A percentile compares a stretch with the other conserved stretches of the same genome.
Evolutionary conservation across 371 early-diverging fungal species (phyloP).

Genomic region (Choanephora cucurbitarum): DNA sequence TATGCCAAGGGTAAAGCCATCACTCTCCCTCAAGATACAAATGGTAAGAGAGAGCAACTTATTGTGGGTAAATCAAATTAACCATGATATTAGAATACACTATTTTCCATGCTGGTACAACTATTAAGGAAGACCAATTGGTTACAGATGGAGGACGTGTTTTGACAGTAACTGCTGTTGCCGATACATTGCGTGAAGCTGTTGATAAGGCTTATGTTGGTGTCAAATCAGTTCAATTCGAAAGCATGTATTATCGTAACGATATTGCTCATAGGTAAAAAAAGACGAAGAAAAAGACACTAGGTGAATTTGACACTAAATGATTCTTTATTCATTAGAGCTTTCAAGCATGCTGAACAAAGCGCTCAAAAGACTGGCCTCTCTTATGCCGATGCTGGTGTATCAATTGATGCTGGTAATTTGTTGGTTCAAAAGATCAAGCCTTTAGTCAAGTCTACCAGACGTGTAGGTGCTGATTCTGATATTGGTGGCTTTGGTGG

Average conservation of each 20-base stretch:
- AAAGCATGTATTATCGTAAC: constrained; percentile 80
- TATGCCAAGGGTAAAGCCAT: constrained; percentile 86
- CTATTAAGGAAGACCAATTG: constrained; percentile 52
- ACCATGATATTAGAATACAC: constrained; percentile 48
- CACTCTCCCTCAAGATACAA: constrained; percentile 46
- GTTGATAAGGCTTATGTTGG: constrained; percentile 77
- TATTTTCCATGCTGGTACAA: constrained; percentile 95
- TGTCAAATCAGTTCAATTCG: constrained; percentile 74
- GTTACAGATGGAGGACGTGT: constrained; percentile 97
- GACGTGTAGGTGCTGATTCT: constrained; percentile 90
- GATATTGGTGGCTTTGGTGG: constrained; percentile 99
- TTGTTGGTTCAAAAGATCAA: constrained; percentile 93
- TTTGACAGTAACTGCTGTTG: constrained; percentile 86
- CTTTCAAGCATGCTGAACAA: constrained; percentile 60
- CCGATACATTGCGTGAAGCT: constrained; percentile 70
- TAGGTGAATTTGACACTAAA: not conserved
- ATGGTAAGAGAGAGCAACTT: constrained; percentile 9
- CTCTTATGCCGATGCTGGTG: constrained; percentile 95
- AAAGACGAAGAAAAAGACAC: constrained; percentile 1
- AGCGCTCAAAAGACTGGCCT: constrained; percentile 48
- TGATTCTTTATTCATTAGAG: constrained; percentile 50
- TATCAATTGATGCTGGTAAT: constrained; percentile 95
- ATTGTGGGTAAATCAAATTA: not conserved
- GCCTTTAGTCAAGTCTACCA: constrained; percentile 89
- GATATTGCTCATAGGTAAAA: constrained; percentile 86